Conservation (phyloP, 805 yeast species). For the Lipomyces spencermartinsiae region DNA sequence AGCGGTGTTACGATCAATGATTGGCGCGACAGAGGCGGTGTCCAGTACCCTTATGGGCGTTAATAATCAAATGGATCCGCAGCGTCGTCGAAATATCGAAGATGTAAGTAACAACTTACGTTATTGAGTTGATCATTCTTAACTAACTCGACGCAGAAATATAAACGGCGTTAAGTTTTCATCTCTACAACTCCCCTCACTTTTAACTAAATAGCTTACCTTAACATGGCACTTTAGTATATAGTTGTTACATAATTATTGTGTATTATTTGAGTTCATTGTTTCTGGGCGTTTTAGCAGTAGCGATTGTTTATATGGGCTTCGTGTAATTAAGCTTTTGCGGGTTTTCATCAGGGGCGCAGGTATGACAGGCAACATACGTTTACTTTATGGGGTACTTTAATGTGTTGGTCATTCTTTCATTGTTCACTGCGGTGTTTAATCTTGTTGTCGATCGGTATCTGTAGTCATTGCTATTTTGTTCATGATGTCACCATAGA, state of each 20-base stretch:
- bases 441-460: background rate
- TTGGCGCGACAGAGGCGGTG: slow-evolving; percentile 91
- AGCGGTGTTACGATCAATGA: slow-evolving; percentile 79
- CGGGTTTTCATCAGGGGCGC: background rate
- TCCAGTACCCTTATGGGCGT: slow-evolving; percentile 83
- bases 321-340: background rate
- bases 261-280: background rate
- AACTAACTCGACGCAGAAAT: slow-evolving; percentile 15
- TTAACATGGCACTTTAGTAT: background rate
- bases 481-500: background rate
- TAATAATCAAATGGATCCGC: slow-evolving; percentile 77
- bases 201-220: slow-evolving; percentile 1
- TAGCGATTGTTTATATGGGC: slow-evolving; percentile 3
- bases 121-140: background rate
- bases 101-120: slow-evolving; percentile 50
- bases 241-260: background rate
- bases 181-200: background rate
- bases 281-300: background rate
- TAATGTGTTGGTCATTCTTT: background rate
- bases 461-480: background rate
- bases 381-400: background rate
- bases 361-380: background rate
- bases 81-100: slow-evolving; percentile 59
- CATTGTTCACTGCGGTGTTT: background rate
- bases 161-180: slow-evolving; percentile 12